These are phyloP conservation scores for Pseudonectria foliicola DNA, from an alignment of 2,329 filamentous ascomycete species.

Conservation along the genomic window DNA sequence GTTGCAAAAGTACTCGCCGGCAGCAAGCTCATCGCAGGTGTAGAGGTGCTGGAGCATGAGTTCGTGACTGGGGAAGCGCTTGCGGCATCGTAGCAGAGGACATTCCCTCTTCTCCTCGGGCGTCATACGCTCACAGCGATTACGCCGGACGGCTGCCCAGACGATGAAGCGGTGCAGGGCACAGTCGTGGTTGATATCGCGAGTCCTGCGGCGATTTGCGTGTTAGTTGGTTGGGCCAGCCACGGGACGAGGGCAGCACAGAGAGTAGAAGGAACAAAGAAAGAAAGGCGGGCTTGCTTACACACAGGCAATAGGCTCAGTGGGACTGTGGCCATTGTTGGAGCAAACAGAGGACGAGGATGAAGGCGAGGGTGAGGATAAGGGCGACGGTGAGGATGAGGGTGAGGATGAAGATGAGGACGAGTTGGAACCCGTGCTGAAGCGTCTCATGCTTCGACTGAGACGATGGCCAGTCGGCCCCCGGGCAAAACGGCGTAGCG, in stretches of 20 bases:
- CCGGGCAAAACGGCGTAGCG: constrained; percentile 26
- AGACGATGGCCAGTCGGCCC: constrained; percentile 25
- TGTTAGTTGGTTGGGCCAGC: not conserved
- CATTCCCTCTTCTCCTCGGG: constrained; percentile 42
- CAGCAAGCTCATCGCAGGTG: constrained; percentile 38
- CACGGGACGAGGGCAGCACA: constrained; percentile 1
- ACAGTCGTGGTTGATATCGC: constrained; percentile 42
- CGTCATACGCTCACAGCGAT: constrained; percentile 40
- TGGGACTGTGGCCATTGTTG: no score
- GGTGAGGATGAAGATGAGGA: constrained; percentile 16
- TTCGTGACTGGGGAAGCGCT: constrained; percentile 45
- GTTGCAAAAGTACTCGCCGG: constrained; percentile 50
- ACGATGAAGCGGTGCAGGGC: constrained; percentile 48
- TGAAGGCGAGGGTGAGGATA: constrained; percentile 16
- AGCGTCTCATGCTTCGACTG: constrained; percentile 23
- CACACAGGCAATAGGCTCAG: constrained; percentile 24
- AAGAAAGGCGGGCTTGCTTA: constrained; percentile 20
- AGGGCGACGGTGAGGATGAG: no score
- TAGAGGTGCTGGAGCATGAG: constrained; percentile 47
- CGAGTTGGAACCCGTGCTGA: constrained; percentile 23
- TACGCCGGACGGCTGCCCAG: constrained; percentile 50
- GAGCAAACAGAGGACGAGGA: no score
- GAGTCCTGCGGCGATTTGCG: constrained; percentile 33
- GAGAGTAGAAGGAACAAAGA: constrained; percentile 1
- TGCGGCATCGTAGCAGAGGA: constrained; percentile 44